Evolutionary conservation across 2,329 filamentous ascomycete genomes (phyloP).

Genomic region (Juglanconis oblonga): DNA sequence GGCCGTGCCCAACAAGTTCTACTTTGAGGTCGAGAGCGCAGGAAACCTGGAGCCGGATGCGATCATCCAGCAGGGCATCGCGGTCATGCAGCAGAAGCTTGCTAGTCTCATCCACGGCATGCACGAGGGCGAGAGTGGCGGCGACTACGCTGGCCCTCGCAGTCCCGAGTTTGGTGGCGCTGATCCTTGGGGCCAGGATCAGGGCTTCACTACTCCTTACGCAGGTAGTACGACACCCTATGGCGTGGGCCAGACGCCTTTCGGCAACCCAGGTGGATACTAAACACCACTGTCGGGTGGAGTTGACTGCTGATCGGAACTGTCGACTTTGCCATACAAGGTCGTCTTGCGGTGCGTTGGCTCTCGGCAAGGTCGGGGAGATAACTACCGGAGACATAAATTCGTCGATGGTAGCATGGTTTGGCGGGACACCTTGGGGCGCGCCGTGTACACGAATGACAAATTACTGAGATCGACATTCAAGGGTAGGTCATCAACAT

Average conservation of each 20-base stretch:
- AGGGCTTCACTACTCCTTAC: conserved; percentile 70
- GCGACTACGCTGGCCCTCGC: conserved; percentile 61
- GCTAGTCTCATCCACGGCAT: conserved; percentile 63
- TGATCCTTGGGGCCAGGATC: conserved; percentile 52
- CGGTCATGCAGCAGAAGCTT: conserved; percentile 85
- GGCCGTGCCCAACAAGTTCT: conserved; percentile 80
- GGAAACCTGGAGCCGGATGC: conserved; percentile 86
- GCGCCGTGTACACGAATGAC: too few relatives aligned
- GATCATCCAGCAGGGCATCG: conserved; percentile 85
- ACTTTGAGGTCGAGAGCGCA: conserved; percentile 87
- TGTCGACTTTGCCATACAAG: too few relatives aligned
- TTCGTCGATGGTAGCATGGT: too few relatives aligned
- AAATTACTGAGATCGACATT: too few relatives aligned
- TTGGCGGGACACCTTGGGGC: too few relatives aligned
- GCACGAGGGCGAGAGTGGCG: conserved; percentile 46
- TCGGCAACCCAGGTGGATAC: conserved; percentile 49
- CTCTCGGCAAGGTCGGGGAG: too few relatives aligned
- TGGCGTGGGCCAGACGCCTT: conserved; percentile 40
- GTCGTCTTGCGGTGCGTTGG: too few relatives aligned
- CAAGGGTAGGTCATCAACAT: too few relatives aligned
- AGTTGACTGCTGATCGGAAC: too few relatives aligned
- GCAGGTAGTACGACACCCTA: conserved; percentile 44
- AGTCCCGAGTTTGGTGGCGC: conserved; percentile 64
- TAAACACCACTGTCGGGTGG: neutral
- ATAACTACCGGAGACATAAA: too few relatives aligned